phyloP scores from a whole-genome alignment of 306 rosid genomes.

The Carpinus fangiana region DNA sequence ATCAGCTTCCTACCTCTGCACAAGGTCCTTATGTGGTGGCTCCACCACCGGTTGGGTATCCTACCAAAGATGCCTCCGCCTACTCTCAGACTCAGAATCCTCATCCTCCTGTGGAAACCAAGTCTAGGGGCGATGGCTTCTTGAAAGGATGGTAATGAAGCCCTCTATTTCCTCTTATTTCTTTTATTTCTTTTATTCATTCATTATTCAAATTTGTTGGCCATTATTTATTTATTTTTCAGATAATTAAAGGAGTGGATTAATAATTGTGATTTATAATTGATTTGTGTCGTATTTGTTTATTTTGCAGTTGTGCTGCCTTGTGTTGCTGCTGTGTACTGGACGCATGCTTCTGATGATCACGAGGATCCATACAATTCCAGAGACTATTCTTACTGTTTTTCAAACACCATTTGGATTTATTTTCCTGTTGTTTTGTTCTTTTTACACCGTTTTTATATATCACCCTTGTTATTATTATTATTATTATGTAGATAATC shows the following conservation, averaged over 20 bases:
- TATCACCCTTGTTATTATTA: too few relatives aligned
- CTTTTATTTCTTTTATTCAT: background rate
- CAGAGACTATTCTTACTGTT: too few relatives aligned
- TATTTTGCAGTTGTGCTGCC: constrained; percentile 63
- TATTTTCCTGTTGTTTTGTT: too few relatives aligned
- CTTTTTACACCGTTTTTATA: too few relatives aligned
- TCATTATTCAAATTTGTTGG: too few relatives aligned
- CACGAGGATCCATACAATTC: background rate
- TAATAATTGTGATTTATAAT: too few relatives aligned
- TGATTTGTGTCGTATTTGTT: background rate
- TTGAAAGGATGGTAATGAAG: constrained; percentile 75
- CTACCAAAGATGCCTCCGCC: constrained; percentile 44
- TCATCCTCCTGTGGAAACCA: constrained; percentile 39
- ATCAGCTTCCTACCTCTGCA: constrained; percentile 26
- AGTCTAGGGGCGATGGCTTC: constrained; percentile 80
- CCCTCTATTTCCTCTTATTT: background rate
- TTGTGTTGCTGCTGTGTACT: constrained; percentile 72
- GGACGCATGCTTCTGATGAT: constrained; percentile 66
- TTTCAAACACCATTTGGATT: too few relatives aligned
- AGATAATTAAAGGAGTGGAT: background rate
- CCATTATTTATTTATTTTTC: background rate
- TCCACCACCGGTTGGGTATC: constrained; percentile 73
- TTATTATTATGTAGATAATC: too few relatives aligned
- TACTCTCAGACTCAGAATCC: constrained; percentile 37
- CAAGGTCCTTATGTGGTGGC: constrained; percentile 31